A percentile compares a stretch with the other conserved stretches of the same genome.
These are phyloP conservation scores for Corylus heterophylla DNA, from an alignment of 306 rosid species.

Conservation along the genomic window DNA sequence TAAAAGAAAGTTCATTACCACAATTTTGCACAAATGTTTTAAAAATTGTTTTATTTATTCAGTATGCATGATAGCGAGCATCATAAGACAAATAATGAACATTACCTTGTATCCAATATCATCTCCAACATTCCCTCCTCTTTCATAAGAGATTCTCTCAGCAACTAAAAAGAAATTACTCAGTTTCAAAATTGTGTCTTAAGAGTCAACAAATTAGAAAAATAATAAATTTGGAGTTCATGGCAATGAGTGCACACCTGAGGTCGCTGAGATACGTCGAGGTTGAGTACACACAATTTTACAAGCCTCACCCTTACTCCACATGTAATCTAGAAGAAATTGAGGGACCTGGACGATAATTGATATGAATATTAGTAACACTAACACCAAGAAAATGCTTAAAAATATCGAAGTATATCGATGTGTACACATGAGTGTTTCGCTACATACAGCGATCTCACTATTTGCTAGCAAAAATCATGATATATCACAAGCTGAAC, in stretches of 20 bases:
- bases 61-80: background rate
- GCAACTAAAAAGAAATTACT: slow-evolving; percentile 59
- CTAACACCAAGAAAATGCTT: background rate
- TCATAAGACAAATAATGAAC: slow-evolving; percentile 25
- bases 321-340: slow-evolving; percentile 78
- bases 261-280: slow-evolving; percentile 87
- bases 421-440: background rate
- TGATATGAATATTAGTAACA: slow-evolving; percentile 15
- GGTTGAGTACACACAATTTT: slow-evolving; percentile 95
- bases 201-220: slow-evolving; percentile 11
- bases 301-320: slow-evolving; percentile 85
- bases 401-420: background rate
- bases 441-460: slow-evolving; percentile 18
- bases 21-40: background rate
- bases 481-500: slow-evolving; percentile 25
- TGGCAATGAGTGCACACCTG: slow-evolving; percentile 57
- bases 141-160: slow-evolving; percentile 83
- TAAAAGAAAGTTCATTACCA: background rate
- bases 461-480: slow-evolving; percentile 30
- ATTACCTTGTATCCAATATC: slow-evolving; percentile 93
- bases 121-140: slow-evolving; percentile 76
- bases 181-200: slow-evolving; percentile 17
- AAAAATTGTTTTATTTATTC: background rate
- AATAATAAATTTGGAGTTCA: slow-evolving; percentile 4
- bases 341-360: slow-evolving; percentile 82